Evolutionary conservation across 2,329 filamentous ascomycete genomes (phyloP), one percentile per base, ranked within the genome.

Genomic region (Colletotrichum sp.): DNA sequence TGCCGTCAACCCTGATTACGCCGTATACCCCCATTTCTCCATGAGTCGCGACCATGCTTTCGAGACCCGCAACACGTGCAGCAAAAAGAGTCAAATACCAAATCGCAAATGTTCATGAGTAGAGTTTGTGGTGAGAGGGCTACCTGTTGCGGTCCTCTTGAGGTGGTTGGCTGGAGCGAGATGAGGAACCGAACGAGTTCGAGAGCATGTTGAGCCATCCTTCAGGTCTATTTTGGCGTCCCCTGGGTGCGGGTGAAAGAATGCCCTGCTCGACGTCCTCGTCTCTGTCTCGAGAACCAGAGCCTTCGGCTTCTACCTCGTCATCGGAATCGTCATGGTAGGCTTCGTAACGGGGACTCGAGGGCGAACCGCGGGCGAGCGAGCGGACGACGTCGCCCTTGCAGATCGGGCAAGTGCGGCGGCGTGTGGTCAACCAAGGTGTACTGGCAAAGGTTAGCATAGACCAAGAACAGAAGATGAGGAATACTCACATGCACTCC

Each of bases 361-460:
- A 89, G 8, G 87, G 83, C 16, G 86, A 85, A 12, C 87, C 87
- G 36, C 86, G 87, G 21, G 91, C 89, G 76, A 95, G 83, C 11
- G 90, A 92, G 34, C 90, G 87, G 18, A 99, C 96, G 43, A 99
- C 97, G 81, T 99, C 97, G 63, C 96, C 95, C 86, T 99, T 99
- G 86, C 97, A 99, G 74, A 99, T 98, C 1, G 97, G 97, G 79
- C 97, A 99, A n/a, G 97, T 99, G 76, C 97, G 93, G 76, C 97
- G 93, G 63, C 96, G 93, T 18, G 96, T 98, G 1, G 96, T 98
- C 66, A 99, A 87, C 97, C 97, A 99, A 3, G 97, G 97, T 6
- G 97, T 98, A 81, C 95, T 98, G 76, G 27, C 77, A 54, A 34
- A 58, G 15, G 75, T 79, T 78, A 79, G 81, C 38, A 31, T 61